Percentiles rank a stretch among this genome's conserved stretches.
Evolutionary conservation across 78 protist species (phyloP).

Genomic region (Abeoforma whisleri): DNA sequence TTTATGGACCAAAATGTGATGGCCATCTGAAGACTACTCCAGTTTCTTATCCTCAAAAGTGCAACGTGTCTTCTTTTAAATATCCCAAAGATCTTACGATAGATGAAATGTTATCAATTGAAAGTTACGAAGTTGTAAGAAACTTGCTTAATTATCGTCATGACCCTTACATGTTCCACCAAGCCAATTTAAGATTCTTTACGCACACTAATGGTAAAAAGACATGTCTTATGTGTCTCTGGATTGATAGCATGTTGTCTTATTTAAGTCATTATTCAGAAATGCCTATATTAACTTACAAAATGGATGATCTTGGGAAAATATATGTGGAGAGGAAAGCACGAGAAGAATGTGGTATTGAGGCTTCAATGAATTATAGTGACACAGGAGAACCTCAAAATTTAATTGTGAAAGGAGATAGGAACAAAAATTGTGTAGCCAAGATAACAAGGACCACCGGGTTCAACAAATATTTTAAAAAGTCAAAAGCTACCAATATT

Average conservation of each 20-base stretch:
- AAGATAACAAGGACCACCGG: neutral
- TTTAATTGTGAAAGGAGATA: neutral
- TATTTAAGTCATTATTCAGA: neutral
- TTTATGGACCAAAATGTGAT: slow-evolving; percentile 42
- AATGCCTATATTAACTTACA: slow-evolving; percentile 14
- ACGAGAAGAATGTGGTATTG: slow-evolving; percentile 29
- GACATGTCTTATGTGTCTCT: neutral
- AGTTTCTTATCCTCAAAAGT: slow-evolving; percentile 27
- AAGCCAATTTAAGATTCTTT: slow-evolving; percentile 37
- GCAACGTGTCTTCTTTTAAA: slow-evolving; percentile 21
- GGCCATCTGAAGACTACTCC: neutral
- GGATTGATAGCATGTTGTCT: slow-evolving; percentile 16
- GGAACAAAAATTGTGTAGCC: neutral
- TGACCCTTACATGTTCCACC: slow-evolving; percentile 47
- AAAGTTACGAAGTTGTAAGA: slow-evolving; percentile 5
- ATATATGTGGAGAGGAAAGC: slow-evolving; percentile 9
- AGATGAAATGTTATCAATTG: slow-evolving; percentile 33
- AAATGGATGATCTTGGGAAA: slow-evolving; percentile 3
- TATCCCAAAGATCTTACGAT: slow-evolving; percentile 12
- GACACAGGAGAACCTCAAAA: neutral
- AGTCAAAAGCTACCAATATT: too few species aligned
- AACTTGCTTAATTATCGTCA: slow-evolving; percentile 8
- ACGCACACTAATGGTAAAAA: neutral
- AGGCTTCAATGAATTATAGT: neutral
- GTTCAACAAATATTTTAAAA: neutral